Percentiles rank a stretch among this genome's conserved stretches.
phyloP scores from a whole-genome alignment of 2,329 filamentous ascomycete species.

The Trichoderma arundinaceum region DNA sequence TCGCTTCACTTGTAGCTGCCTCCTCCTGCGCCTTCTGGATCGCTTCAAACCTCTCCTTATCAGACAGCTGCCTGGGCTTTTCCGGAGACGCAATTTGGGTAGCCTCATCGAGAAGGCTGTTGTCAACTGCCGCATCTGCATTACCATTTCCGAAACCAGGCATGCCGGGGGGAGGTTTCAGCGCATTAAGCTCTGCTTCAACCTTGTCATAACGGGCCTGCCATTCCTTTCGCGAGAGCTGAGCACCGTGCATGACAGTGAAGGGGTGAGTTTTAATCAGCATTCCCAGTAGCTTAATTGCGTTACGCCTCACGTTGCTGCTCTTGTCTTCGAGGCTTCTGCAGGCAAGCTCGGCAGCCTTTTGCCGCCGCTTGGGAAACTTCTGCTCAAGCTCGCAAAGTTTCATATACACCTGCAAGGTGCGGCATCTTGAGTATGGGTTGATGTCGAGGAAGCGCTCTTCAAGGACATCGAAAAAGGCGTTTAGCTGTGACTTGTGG shows the following conservation, averaged over 20 bases:
- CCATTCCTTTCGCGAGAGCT: slow-evolving; percentile 87
- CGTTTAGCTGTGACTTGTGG: slow-evolving; percentile 92
- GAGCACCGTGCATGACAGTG: slow-evolving; percentile 85
- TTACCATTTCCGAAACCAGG: slow-evolving; percentile 62
- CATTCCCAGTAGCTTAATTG: slow-evolving; percentile 87
- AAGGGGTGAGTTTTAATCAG: slow-evolving; percentile 95
- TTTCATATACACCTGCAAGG: slow-evolving; percentile 90
- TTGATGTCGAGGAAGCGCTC: slow-evolving; percentile 96
- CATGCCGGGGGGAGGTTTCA: slow-evolving; percentile 82
- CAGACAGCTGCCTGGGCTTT: slow-evolving; percentile 71
- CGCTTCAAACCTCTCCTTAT: slow-evolving; percentile 75
- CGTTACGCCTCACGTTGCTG: slow-evolving; percentile 93
- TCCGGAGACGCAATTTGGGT: slow-evolving; percentile 77
- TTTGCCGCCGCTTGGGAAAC: slow-evolving; percentile 89
- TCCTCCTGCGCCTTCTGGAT: slow-evolving; percentile 83
- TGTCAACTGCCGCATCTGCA: slow-evolving; percentile 73
- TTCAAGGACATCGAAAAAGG: slow-evolving; percentile 95
- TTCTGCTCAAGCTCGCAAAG: slow-evolving; percentile 96
- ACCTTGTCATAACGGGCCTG: slow-evolving; percentile 79
- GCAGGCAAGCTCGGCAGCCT: slow-evolving; percentile 83
- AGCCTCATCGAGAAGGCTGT: slow-evolving; percentile 82
- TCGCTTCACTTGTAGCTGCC: slow-evolving; percentile 84
- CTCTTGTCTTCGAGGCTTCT: slow-evolving; percentile 96
- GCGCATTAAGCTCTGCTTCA: slow-evolving; percentile 77
- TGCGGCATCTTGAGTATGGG: slow-evolving; percentile 89